Base-by-base conservation (phyloP, 257 asterid genomes). In the Gynochthodes officinalis region DNA sequence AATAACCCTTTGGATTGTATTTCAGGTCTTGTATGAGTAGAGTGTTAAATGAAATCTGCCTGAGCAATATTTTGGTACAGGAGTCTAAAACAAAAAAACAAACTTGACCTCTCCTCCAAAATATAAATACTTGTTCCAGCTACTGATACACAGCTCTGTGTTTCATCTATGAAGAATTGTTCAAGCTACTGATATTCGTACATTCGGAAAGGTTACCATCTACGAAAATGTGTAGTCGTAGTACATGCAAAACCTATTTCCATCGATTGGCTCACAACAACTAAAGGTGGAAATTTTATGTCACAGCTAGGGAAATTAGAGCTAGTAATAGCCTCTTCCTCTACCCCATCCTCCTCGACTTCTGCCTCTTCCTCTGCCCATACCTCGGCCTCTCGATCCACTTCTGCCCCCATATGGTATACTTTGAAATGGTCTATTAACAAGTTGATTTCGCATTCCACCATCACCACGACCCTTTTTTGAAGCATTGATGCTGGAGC, bases 401-500 rank as follows among this genome's bases (percentile, higher is more conserved):
- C 77, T 64, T 76, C 89, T 77, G 69, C 97, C 95, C 59, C 85
- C 86, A 75, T 79, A 87, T 15, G 84, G 57, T 58, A 14, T 67
- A 70, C 85, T 83, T 44, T 75, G 82, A 72, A 86, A 86, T 59
- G 75, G 81, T 72, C 81, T 83, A 58, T 48, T 81, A 28, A 82
- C 75, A 40, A 75, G 49, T 60, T 76, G 85, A 81, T 72, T 81
- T 65, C 70, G 91, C 54, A 32, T 30, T 75, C 82, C 76, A 37
- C 86, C 88, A 70, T 71, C 81, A 64, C 96, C 96, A 43, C 93
- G 93, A 10, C 90, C 91, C 82, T 72, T 89, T 73, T 89, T 92
- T 3, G 74, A 58, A 25, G 85, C 82, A 78, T 21, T 83, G 35
- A 72, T 78, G 72, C 86, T 75, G 40, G 80, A 79, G 11, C 83